A percentile compares a stretch with the other conserved stretches of the same genome.
Evolutionary conservation across 176 grass and related monocot species (phyloP).

Genomic region (Musa schizocarpa): DNA sequence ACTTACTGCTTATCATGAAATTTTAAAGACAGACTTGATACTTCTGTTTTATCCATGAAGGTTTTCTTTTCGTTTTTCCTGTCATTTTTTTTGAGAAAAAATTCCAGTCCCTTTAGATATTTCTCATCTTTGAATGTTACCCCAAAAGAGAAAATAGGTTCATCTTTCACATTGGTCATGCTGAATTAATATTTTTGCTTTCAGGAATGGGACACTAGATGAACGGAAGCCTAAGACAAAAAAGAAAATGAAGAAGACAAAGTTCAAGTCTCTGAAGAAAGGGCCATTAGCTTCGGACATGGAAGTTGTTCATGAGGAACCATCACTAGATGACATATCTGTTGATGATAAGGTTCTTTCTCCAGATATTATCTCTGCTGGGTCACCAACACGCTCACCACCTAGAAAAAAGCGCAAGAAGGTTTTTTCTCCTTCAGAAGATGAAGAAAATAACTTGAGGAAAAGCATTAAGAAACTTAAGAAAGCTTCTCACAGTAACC

Average conservation of each 20-base stretch:
- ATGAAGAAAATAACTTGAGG: conserved; percentile 46
- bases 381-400: conserved; percentile 41
- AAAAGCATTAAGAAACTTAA: conserved; percentile 67
- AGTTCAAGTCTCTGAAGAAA: conserved; percentile 87
- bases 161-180: background rate
- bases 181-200: background rate
- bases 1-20: background rate
- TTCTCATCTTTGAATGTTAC: background rate
- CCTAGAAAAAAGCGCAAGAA: conserved; percentile 66
- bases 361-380: conserved; percentile 55
- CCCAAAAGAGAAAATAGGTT: background rate
- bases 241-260: conserved; percentile 76
- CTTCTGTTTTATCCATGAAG: background rate
- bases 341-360: conserved; percentile 65
- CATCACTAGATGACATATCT: conserved; percentile 49
- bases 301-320: conserved; percentile 51
- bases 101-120: background rate
- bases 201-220: background rate
- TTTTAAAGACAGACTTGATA: background rate
- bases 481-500: conserved; percentile 45
- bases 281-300: conserved; percentile 55
- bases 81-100: background rate
- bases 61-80: background rate
- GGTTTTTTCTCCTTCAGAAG: conserved; percentile 30
- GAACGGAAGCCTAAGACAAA: conserved; percentile 52